These are phyloP conservation scores for Mrakiaceae sp. DNA, from an alignment of 1,284 basidiomycete genomes.

Conservation along the genomic window DNA sequence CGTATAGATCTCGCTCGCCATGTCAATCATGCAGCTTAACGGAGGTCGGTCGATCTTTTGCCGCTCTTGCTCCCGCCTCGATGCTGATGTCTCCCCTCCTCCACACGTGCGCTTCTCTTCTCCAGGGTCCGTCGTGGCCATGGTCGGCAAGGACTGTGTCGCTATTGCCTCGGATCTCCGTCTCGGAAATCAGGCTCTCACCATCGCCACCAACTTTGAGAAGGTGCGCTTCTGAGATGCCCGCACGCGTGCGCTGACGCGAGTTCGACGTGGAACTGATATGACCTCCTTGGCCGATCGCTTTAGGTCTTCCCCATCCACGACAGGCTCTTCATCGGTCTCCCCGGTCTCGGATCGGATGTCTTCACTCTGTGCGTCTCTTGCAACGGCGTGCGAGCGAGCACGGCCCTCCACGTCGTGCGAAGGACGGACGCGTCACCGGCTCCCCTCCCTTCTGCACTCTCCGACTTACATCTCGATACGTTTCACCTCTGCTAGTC, in stretches of 20 bases:
- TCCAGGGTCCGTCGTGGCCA: constrained; percentile 89
- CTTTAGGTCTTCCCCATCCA: constrained; percentile 82
- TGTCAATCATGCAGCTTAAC: constrained; percentile 16
- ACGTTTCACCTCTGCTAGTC: constrained; percentile 38
- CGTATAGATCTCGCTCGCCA: not conserved
- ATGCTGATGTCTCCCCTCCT: not conserved
- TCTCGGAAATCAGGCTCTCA: constrained; percentile 78
- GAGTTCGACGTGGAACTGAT: not conserved
- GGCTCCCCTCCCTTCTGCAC: not conserved
- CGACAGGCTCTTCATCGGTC: constrained; percentile 82
- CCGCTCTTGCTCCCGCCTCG: not conserved
- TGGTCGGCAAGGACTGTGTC: constrained; percentile 98
- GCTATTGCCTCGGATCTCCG: constrained; percentile 95
- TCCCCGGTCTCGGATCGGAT: constrained; percentile 89
- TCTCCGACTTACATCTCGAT: not conserved
- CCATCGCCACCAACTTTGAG: constrained; percentile 85
- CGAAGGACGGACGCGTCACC: not conserved
- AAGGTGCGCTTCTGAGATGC: constrained; percentile 49
- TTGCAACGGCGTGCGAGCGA: not conserved
- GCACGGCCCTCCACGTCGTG: not conserved
- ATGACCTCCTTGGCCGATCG: not conserved
- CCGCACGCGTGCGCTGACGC: not conserved
- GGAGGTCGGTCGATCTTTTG: constrained; percentile 11
- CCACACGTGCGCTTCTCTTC: not conserved
- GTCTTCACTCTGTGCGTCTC: constrained; percentile 72